Evolutionary conservation across 768 basidiomycete species (phyloP).

Genomic region (Dentipellis sp.): DNA sequence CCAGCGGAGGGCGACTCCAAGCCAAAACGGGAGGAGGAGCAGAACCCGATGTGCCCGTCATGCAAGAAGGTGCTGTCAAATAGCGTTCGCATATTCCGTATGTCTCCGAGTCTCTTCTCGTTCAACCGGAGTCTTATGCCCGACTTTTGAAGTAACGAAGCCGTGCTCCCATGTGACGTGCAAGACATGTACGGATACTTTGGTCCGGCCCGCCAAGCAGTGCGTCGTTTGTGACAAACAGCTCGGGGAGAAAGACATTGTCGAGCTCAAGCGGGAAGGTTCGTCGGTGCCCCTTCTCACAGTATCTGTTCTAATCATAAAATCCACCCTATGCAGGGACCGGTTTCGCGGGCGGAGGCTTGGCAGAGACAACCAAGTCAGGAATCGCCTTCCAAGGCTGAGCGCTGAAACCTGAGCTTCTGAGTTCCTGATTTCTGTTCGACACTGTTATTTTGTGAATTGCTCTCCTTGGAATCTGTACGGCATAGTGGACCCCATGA

Average conservation of each 20-base stretch:
- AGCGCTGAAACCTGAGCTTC: neutral
- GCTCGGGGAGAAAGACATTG: constrained; percentile 60
- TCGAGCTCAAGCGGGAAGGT: constrained; percentile 89
- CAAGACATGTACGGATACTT: constrained; percentile 82
- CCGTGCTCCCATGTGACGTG: constrained; percentile 90
- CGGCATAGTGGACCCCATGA: too few species aligned
- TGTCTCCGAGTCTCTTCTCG: constrained; percentile 20
- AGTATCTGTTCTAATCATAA: neutral
- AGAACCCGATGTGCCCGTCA: constrained; percentile 72
- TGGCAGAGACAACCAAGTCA: constrained; percentile 76
- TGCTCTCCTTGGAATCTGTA: too few species aligned
- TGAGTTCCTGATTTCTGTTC: too few species aligned
- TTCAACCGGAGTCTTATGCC: neutral
- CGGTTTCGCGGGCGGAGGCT: constrained; percentile 89
- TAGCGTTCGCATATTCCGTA: constrained; percentile 60
- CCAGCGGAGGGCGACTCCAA: constrained; percentile 26
- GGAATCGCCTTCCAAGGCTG: constrained; percentile 85
- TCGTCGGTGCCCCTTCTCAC: constrained; percentile 7
- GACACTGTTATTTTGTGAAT: too few species aligned
- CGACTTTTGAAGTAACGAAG: constrained; percentile 50
- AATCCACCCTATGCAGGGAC: constrained; percentile 45
- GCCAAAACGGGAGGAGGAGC: constrained; percentile 40
- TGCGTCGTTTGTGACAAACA: constrained; percentile 80
- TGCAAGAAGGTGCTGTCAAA: constrained; percentile 85
- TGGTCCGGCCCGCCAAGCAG: constrained; percentile 68